Conservation (phyloP, 768 basidiomycete species). For the Fomitopsis serialis region DNA sequence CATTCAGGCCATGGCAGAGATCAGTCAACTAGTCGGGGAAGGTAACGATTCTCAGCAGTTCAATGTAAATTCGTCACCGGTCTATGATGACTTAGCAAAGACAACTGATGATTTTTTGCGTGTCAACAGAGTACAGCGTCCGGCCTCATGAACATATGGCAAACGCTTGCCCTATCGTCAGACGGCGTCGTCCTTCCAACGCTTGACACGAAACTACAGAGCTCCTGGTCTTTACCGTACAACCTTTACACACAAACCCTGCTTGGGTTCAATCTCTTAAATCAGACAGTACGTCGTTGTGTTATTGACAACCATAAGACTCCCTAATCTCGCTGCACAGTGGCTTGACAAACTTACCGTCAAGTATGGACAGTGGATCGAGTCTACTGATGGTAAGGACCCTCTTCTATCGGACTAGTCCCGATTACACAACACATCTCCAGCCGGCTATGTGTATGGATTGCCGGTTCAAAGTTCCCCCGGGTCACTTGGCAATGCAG, state of each 20-base stretch:
- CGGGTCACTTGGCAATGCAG: background rate
- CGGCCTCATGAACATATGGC: background rate
- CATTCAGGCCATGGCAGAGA: slow-evolving; percentile 16
- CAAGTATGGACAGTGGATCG: background rate
- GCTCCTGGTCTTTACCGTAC: background rate
- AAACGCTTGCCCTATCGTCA: background rate
- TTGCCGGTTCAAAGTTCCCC: background rate
- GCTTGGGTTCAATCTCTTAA: background rate
- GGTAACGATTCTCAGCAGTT: background rate
- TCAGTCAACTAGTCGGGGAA: slow-evolving; percentile 1
- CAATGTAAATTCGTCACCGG: background rate
- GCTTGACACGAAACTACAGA: background rate
- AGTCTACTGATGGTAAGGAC: background rate
- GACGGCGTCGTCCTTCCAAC: background rate
- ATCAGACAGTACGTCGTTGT: background rate
- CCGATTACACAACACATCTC: background rate
- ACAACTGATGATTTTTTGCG: background rate
- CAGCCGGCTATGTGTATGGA: background rate
- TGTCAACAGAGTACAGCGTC: background rate
- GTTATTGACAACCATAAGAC: background rate
- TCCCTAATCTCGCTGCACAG: background rate
- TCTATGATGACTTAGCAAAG: background rate
- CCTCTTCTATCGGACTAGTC: no score
- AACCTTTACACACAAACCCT: background rate
- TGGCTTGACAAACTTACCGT: background rate